Percentiles rank a stretch among this genome's conserved stretches.
Conservation (phyloP, 2,329 filamentous ascomycete genomes). For the Stenocarpella maydis region DNA sequence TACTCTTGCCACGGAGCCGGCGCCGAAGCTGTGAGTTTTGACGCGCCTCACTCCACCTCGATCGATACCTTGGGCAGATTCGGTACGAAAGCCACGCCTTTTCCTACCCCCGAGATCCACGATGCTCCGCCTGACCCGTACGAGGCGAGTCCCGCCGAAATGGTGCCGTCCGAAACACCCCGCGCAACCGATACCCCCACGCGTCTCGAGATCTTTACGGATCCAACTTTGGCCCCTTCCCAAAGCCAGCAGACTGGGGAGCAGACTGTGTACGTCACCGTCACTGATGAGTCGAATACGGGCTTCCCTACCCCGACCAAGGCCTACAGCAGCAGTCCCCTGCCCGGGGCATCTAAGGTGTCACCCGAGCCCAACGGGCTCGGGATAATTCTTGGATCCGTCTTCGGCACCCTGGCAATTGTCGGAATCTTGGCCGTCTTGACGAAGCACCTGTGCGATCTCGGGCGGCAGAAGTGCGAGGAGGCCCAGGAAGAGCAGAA, state of each 20-base stretch:
- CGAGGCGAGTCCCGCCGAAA: neutral
- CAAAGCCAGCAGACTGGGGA: neutral
- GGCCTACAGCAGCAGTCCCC: neutral
- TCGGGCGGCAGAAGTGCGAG: neutral
- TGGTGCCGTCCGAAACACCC: neutral
- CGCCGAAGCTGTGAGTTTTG: neutral
- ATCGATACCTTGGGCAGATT: neutral
- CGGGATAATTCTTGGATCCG: conserved; percentile 9
- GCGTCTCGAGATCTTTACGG: too few relatives aligned
- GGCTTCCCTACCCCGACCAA: neutral
- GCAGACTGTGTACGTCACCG: conserved; percentile 1
- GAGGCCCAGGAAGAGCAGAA: neutral
- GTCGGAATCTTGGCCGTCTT: neutral
- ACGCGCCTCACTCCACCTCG: neutral
- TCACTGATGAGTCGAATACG: neutral
- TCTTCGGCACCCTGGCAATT: neutral
- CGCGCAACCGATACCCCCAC: neutral
- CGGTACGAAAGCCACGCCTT: neutral
- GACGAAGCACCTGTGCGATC: neutral
- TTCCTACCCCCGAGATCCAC: neutral
- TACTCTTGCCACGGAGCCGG: neutral
- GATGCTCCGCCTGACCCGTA: neutral
- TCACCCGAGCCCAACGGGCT: neutral
- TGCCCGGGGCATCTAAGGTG: too few relatives aligned
- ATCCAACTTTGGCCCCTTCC: too few relatives aligned